Evolutionary conservation across 768 basidiomycete species (phyloP).

Genomic region (Tulasnella sp.): DNA sequence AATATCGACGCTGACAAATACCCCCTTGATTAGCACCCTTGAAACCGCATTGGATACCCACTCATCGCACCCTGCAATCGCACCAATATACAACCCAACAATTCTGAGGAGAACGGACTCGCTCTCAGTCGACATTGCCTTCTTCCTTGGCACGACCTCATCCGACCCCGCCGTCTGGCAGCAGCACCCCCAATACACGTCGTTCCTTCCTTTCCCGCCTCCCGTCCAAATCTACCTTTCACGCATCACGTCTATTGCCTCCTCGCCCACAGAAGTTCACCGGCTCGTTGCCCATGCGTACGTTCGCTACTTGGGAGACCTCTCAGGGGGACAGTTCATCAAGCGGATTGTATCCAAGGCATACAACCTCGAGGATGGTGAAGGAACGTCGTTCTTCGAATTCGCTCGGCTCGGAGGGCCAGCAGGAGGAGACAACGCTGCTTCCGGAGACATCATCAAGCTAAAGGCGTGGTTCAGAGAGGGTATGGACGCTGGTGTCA

Average conservation of each 20-base stretch:
- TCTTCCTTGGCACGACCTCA: conserved; percentile 41
- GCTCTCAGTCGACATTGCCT: conserved; percentile 59
- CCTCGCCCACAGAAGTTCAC: conserved; percentile 42
- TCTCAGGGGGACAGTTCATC: conserved; percentile 71
- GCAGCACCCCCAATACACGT: conserved; percentile 45
- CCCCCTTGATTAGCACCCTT: conserved; percentile 39
- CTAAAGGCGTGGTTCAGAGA: conserved; percentile 66
- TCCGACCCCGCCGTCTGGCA: conserved; percentile 45
- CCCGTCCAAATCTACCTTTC: conserved; percentile 46
- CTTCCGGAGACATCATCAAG: conserved; percentile 55
- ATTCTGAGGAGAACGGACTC: conserved; percentile 54
- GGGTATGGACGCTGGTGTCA: conserved; percentile 46
- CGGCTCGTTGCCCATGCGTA: conserved; percentile 69
- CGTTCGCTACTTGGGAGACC: conserved; percentile 74
- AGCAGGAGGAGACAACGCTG: conserved; percentile 28
- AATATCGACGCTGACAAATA: neutral
- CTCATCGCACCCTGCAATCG: conserved; percentile 1
- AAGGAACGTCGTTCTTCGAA: conserved; percentile 59
- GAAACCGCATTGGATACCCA: conserved; percentile 46
- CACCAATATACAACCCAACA: conserved; percentile 55
- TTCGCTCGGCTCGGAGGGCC: conserved; percentile 50
- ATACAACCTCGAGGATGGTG: conserved; percentile 50
- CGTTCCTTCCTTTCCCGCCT: conserved; percentile 37
- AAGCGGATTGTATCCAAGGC: conserved; percentile 55
- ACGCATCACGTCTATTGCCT: conserved; percentile 44